Evolutionary conservation across 352 stramenopile species (phyloP), one percentile per base, ranked within the genome.

Genomic region (Bremia lactucae): DNA sequence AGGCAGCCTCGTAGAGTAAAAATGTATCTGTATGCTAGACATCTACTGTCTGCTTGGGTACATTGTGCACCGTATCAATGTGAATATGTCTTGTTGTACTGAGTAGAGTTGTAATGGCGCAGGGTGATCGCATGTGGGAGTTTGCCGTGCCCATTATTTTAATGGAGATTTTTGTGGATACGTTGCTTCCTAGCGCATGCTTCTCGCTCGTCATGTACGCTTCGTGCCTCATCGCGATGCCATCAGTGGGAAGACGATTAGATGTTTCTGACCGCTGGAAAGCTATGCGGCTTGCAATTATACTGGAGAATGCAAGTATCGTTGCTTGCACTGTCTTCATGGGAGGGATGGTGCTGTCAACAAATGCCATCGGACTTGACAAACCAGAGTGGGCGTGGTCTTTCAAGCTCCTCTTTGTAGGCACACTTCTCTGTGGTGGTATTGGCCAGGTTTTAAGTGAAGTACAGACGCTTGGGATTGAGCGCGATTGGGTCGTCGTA

Each of bases 401-500:
- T 31, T 56, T 90, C 8, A 22, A 63, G 18, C 33, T 60, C 1
- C 49, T 85, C 11, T 91, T 86, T 55, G 33, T 48, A 1, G 39
- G 61, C 8, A 82, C 56, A 8, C 52, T 89, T 0, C 31, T 88
- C 7, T 80, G 78, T 28, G 78, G 78, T 2, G 72, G 74, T 22
- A 21, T 83, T 19, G 78, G 78, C n/a, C 75, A 89, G 35, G 65
- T 89, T n/a, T 65, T 87, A n/a, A 88, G 70, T 34, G 62, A 87
- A 25, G 77, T 74, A 8, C 68, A 87, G 42, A 89, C 77, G 5
- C 45, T 92, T 1, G 74, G 70, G 1, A 68, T 94, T 26, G 78
- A 95, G 46, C 74, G 78, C 31, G 83, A 95, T 47, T 95, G 83
- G 80, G 74, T 93, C 26, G 79, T 93, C 1, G 57, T 93, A 3